Conservation (phyloP, 306 rosid genomes). For the Medicago lupulina region DNA sequence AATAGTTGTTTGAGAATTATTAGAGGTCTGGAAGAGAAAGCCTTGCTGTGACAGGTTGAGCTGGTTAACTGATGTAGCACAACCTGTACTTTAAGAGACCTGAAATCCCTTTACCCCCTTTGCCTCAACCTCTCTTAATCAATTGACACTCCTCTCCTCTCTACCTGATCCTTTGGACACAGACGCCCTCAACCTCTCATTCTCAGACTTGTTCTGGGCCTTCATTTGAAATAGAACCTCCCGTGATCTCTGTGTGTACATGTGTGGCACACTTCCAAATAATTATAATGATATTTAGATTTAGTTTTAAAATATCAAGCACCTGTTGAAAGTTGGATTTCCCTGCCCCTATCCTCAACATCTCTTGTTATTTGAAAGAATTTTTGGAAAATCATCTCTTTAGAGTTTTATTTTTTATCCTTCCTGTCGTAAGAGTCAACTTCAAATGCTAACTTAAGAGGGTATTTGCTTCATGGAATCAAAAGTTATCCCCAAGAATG, state of each 20-base stretch:
- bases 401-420: neutral
- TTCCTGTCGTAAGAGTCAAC: neutral
- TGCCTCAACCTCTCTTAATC: neutral
- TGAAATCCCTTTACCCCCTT: neutral
- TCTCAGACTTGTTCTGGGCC: neutral
- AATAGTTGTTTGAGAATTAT: neutral
- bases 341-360: neutral
- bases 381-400: neutral
- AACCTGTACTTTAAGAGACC: slow-evolving; percentile 3
- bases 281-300: neutral
- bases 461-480: neutral
- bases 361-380: neutral
- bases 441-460: neutral
- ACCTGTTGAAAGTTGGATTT: neutral
- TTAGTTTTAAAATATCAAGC: neutral
- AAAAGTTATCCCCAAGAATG: neutral
- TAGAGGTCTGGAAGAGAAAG: neutral
- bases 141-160: neutral
- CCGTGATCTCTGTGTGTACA: neutral
- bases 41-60: neutral
- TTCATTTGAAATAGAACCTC: slow-evolving; percentile 8
- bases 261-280: neutral
- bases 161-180: slow-evolving; percentile 1
- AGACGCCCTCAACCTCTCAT: neutral
- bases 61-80: neutral